Evolutionary conservation across 2,329 filamentous ascomycete species (phyloP), one percentile per base, ranked within the genome.

Genomic region (Volutella citrinella): DNA sequence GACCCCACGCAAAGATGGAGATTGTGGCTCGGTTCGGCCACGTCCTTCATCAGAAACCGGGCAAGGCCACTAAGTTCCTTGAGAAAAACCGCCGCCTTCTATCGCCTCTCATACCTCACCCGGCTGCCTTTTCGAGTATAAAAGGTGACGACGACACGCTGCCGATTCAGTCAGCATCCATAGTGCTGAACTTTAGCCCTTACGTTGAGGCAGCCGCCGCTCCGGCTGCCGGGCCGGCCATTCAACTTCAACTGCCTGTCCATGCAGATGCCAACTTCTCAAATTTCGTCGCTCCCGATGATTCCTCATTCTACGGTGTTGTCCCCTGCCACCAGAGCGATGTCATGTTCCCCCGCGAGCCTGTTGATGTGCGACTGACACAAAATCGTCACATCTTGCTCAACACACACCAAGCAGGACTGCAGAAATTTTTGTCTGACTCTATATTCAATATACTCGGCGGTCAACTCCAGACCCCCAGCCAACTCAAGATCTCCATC

Each of bases 11-110:
- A n/a, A n/a, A n/a, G n/a, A n/a, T n/a, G n/a, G n/a, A n/a, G n/a
- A n/a, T n/a, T 3, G 54, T 49, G 4, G 72, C 72, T 10, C 59
- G 62, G 4, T 79, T 79, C 45, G 76, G 76, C 13, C 68, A 74
- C 33, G 42, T 78, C 20, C 62, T 79, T 0, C 68, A 71, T 39
- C 21, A 25, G n/a, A n/a, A n/a, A n/a, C n/a, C n/a, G n/a, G n/a
- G n/a, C n/a, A n/a, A n/a, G n/a, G n/a, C n/a, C n/a, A n/a, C n/a
- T n/a, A n/a, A n/a, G n/a, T n/a, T n/a, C n/a, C n/a, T n/a, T n/a
- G n/a, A n/a, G n/a, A n/a, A n/a, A n/a, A n/a, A n/a, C 11, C 45
- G 45, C 6, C 66, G 65, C 28, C 57, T 69, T 27, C 63, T 79
- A 21, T 56, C 60, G 1, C 68, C 75, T 3, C 35, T 63, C 5